These are phyloP conservation scores for Tylopilus subfusipes DNA, from an alignment of 768 basidiomycete genomes.

Conservation along the genomic window DNA sequence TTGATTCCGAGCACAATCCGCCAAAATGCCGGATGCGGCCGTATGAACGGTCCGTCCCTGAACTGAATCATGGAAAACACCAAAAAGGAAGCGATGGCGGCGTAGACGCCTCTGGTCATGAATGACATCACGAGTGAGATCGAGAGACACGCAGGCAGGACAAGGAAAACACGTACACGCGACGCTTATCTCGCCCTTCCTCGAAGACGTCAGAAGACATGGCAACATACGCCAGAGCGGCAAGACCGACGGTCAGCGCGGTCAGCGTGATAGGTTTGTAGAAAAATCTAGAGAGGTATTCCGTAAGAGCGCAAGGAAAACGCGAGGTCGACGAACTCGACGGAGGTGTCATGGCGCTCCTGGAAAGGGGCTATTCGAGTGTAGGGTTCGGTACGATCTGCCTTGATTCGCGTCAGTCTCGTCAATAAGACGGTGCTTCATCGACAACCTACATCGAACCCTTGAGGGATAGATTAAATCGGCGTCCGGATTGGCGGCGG, in stretches of 20 bases:
- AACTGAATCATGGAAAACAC: slow-evolving; percentile 85
- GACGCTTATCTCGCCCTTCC: slow-evolving; percentile 77
- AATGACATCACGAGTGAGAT: slow-evolving; percentile 13
- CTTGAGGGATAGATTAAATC: slow-evolving; percentile 35
- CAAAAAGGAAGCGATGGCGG: slow-evolving; percentile 69
- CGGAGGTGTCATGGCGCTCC: slow-evolving; percentile 75
- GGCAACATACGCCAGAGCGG: slow-evolving; percentile 74
- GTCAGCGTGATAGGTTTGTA: slow-evolving; percentile 82
- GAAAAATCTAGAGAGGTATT: slow-evolving; percentile 61
- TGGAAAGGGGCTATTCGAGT: slow-evolving; percentile 82
- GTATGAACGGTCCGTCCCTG: slow-evolving; percentile 84
- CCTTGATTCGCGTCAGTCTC: slow-evolving; percentile 42
- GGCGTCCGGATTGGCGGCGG: background rate
- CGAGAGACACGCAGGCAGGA: background rate
- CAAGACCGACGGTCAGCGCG: slow-evolving; percentile 61
- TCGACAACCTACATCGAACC: slow-evolving; percentile 73
- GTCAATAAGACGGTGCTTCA: slow-evolving; percentile 6
- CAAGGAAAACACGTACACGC: slow-evolving; percentile 53
- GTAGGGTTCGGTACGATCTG: slow-evolving; percentile 79
- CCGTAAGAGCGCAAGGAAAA: background rate
- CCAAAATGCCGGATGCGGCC: slow-evolving; percentile 88
- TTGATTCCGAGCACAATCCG: slow-evolving; percentile 75
- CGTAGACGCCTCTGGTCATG: slow-evolving; percentile 64
- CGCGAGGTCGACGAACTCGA: slow-evolving; percentile 53
- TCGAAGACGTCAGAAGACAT: slow-evolving; percentile 81